Evolutionary conservation across 345 rosid species (phyloP), one percentile per base, ranked within the genome.

Genomic region (Acer saccharum): DNA sequence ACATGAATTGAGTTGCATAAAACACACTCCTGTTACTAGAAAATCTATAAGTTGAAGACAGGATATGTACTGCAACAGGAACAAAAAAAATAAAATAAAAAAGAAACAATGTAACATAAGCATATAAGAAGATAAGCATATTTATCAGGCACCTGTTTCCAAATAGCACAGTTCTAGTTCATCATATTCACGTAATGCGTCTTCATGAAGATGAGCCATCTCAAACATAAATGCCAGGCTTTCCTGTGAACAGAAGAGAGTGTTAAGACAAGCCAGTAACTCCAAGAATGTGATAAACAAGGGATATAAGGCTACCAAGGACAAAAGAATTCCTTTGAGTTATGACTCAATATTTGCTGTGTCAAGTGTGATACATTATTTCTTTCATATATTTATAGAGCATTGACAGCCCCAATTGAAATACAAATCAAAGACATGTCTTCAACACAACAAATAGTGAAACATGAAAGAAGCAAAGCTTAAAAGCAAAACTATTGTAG

Each of bases 161-260:
- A 84, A 82, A 86, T 91, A 94, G 89, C 99, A 94, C 73, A 91
- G 92, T 84, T 96, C 99, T 79, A 96, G 76, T 82, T 94, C 99
- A 69, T 96, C 99, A 79, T 96, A 96, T 87, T 96, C 98, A 71
- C 98, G 92, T 65, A 96, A 77, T 55, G 98, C 99, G 83, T 96
- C 99, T 80, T 96, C 99, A 80, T 92, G 88, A 83, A 96, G 95
- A 80, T 92, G 89, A 79, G 98, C 93, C 95, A 96, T 92, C 86
- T 96, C 99, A 87, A 96, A 92, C 88, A 94, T 92, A 85, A 96
- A 96, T 76, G 99, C 99, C 89, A 96, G 85, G 88, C 98, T 96
- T 88, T 94, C 99, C 99, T 96, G 91, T 77, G 72, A 76, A 74
- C 43, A 72, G 50, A 73, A 82, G 41, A 69, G 54, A 76, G 78